Percentiles rank a stretch among this genome's conserved stretches.
These are phyloP conservation scores for Chaetomiaceae sp. DNA, from an alignment of 2,329 filamentous ascomycete genomes.

Conservation along the genomic window DNA sequence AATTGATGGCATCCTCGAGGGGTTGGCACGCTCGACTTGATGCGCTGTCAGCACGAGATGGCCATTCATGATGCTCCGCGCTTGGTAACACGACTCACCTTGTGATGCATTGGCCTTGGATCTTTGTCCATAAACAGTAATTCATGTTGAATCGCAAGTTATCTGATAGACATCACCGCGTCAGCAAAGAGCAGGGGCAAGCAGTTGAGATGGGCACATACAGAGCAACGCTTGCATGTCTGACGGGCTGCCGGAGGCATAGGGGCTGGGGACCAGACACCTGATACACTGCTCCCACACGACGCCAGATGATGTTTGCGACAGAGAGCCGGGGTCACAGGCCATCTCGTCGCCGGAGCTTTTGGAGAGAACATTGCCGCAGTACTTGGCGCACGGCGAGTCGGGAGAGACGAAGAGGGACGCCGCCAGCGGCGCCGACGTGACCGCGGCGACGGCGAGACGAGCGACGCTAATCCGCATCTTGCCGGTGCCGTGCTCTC, in stretches of 20 bases:
- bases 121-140: conserved; percentile 49
- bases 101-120: conserved; percentile 49
- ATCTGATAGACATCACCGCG: conserved; percentile 34
- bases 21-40: conserved; percentile 47
- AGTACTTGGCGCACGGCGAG: conserved; percentile 45
- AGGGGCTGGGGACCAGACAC: conserved; percentile 48
- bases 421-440: conserved; percentile 19
- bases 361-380: conserved; percentile 46
- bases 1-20: conserved; percentile 42
- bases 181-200: conserved; percentile 2
- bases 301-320: conserved; percentile 34
- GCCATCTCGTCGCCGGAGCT: conserved; percentile 43
- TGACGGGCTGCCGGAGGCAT: conserved; percentile 37
- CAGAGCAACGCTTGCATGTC: conserved; percentile 52
- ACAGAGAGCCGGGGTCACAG: conserved; percentile 39
- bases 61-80: too few species aligned
- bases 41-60: conserved; percentile 26
- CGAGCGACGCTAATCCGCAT: conserved; percentile 16
- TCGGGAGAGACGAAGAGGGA: conserved; percentile 39
- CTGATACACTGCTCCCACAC: conserved; percentile 47
- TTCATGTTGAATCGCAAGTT: conserved; percentile 52
- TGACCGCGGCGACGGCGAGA: conserved; percentile 12
- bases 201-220: conserved; percentile 32
- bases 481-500: conserved; percentile 2
- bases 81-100: conserved; percentile 43